Evolutionary conservation across 2,329 filamentous ascomycete species (phyloP), one percentile per base, ranked within the genome.

Genomic region (Tolypocladium nubicola): DNA sequence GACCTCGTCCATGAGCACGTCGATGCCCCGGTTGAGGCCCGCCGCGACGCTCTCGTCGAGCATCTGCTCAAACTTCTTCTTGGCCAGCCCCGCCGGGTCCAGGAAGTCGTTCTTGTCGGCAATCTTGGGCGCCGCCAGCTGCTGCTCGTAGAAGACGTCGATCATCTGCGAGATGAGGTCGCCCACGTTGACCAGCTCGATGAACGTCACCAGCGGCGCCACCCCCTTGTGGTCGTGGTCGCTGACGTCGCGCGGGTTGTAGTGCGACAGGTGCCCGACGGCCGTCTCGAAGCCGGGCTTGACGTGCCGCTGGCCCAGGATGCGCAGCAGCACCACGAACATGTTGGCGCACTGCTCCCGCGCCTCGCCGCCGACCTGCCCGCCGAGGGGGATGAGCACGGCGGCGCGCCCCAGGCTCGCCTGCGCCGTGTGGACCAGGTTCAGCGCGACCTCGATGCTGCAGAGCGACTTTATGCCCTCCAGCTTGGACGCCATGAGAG

Each of bases 11-110:
- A 99, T 97, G 49, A 99, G 82, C 58, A 97, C 94, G 67, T 99
- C 93, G 61, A 99, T 97, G 62, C 94, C 94, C 75, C 96, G 97
- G 73, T 97, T 97, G 61, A 99, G 77, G 1, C 95, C 95, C 10
- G 93, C 91, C 4, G 94, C 94, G 9, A 99, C 94, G 59, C 90
- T 89, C 73, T 97, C 94, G 68, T 99, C 94, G 1, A 99, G 85
- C 88, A 97, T 96, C 69, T 97, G 92, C 77, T 99, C 94, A 66
- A 97, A 99, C 63, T 90, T 91, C 76, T 97, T 97, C 82, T 99
- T 99, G 62, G 94, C 92, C 65, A 97, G 87, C 38, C 89, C 88
- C 0, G 92, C 90, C 23, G 91, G 88, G 67, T 96, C 90, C 53
- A 99, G 79, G 67, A 99, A 99, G 73, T 99, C 94, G 68, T 96